Evolutionary conservation across 192 early-diverging fungal species (phyloP), one percentile per base, ranked within the genome.

Genomic region (Coemansia sp.): DNA sequence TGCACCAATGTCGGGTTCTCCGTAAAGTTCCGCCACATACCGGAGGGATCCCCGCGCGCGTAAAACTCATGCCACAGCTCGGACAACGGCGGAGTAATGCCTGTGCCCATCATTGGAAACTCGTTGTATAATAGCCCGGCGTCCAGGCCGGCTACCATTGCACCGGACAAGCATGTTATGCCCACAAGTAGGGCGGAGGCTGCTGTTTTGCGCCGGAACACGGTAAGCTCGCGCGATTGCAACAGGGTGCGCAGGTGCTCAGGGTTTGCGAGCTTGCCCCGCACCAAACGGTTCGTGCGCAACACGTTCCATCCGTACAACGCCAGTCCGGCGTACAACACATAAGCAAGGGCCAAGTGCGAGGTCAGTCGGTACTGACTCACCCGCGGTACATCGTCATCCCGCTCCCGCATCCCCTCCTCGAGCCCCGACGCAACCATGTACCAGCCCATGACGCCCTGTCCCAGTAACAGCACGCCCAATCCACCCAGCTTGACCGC

Each of bases 71-170:
- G 63, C 82, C 82, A 84, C 12, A 93, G 84, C 57, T 93, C 89
- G 3, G 74, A 69, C 23, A 72, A 79, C 12, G 89, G 89, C 35
- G 94, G 96, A 15, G 94, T 75, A n/a, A 94, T 62, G 8, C 88
- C 85, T 27, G 83, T 81, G 53, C 94, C 97, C 97, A 98, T 98
- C 52, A 84, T 82, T 2, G 97, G 97, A 72, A 93, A 98, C 83
- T 95, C 94, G 81, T 98, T 95, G 84, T 97, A 98, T 53, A 97
- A 86, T 24, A 98, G 79, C 8, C 97, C 96, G 35, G 96, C 96
- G 70, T 98, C 96, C 23, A 98, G 82, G 15, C 96, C 96, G 45
- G 96, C 96, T 8, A 98, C 96, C 73, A 96, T 89, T 22, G 91
- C 96, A 56, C 95, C 94, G 4, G 93, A 93, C 58, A 98, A 76